These are phyloP conservation scores for Spathaspora sp. DNA, from an alignment of 1,139 yeast genomes.

Conservation along the genomic window DNA sequence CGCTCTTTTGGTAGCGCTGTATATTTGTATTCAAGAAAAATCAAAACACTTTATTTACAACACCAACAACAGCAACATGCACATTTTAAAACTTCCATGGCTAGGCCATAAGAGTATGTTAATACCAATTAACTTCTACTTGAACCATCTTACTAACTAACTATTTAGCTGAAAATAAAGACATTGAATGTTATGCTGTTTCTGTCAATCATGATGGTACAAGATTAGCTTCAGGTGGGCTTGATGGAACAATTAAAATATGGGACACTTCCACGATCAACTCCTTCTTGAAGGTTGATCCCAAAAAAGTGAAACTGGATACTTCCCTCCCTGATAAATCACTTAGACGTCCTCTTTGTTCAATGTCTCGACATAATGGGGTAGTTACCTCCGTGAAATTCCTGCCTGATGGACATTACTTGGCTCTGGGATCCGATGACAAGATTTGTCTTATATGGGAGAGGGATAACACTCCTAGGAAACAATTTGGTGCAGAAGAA, in stretches of 20 bases:
- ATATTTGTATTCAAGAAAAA: background rate
- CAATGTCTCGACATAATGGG: slow-evolving; percentile 86
- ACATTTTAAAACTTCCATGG: slow-evolving; percentile 83
- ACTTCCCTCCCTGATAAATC: slow-evolving; percentile 33
- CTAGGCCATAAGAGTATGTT: slow-evolving; percentile 64
- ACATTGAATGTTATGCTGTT: slow-evolving; percentile 82
- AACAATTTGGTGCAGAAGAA: slow-evolving; percentile 51
- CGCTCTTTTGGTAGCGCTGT: background rate
- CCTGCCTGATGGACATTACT: slow-evolving; percentile 85
- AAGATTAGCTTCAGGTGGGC: slow-evolving; percentile 89
- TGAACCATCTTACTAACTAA: slow-evolving; percentile 5
- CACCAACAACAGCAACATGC: slow-evolving; percentile 44
- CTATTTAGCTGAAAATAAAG: slow-evolving; percentile 65
- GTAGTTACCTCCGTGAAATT: slow-evolving; percentile 92
- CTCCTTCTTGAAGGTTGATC: slow-evolving; percentile 16
- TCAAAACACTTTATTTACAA: background rate
- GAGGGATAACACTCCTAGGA: slow-evolving; percentile 53
- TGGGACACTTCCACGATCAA: slow-evolving; percentile 66
- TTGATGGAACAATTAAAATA: slow-evolving; percentile 89
- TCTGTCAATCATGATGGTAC: slow-evolving; percentile 80
- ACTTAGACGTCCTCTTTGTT: slow-evolving; percentile 60
- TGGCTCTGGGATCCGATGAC: slow-evolving; percentile 96
- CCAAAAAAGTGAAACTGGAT: slow-evolving; percentile 4
- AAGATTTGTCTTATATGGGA: slow-evolving; percentile 92
- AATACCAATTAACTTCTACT: background rate